Evolutionary conservation across 2,329 filamentous ascomycete species (phyloP).

Genomic region (Exophiala aquamarina): DNA sequence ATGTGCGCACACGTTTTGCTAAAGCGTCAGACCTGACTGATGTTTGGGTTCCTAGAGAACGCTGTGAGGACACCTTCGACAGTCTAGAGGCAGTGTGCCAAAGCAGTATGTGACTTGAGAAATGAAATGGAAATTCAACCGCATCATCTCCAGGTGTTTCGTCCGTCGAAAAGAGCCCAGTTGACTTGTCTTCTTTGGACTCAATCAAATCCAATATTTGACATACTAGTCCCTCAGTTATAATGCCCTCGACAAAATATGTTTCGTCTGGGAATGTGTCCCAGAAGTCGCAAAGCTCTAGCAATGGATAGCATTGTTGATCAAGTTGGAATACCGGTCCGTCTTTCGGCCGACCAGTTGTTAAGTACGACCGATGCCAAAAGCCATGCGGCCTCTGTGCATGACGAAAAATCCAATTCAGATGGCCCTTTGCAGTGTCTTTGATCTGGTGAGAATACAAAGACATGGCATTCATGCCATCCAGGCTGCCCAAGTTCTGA

Average conservation of each 20-base stretch:
- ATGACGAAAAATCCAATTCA: constrained; percentile 13
- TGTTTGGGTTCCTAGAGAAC: neutral
- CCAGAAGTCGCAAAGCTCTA: constrained; percentile 16
- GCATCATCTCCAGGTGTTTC: constrained; percentile 15
- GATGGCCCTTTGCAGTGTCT: constrained; percentile 10
- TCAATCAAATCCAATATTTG: constrained; percentile 12
- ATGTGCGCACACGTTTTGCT: constrained; percentile 6
- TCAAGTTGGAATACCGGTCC: constrained; percentile 16
- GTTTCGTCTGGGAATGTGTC: constrained; percentile 12
- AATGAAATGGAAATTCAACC: constrained; percentile 16
- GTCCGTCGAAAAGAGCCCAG: constrained; percentile 11
- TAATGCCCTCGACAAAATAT: constrained; percentile 7
- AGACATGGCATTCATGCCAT: neutral
- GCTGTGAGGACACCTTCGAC: constrained; percentile 2
- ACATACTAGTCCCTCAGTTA: constrained; percentile 5
- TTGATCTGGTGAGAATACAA: constrained; percentile 11
- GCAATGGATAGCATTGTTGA: constrained; percentile 18
- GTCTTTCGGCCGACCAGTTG: constrained; percentile 15
- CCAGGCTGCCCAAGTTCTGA: constrained; percentile 1
- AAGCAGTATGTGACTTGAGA: constrained; percentile 16
- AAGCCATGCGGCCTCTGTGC: constrained; percentile 12
- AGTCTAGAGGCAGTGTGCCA: constrained; percentile 12
- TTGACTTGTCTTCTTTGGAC: constrained; percentile 5
- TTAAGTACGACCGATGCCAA: constrained; percentile 17
- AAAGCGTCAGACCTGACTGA: neutral